Evolutionary conservation across 2,329 filamentous ascomycete genomes (phyloP), one percentile per base, ranked within the genome.

Genomic region (Alternaria alternata): DNA sequence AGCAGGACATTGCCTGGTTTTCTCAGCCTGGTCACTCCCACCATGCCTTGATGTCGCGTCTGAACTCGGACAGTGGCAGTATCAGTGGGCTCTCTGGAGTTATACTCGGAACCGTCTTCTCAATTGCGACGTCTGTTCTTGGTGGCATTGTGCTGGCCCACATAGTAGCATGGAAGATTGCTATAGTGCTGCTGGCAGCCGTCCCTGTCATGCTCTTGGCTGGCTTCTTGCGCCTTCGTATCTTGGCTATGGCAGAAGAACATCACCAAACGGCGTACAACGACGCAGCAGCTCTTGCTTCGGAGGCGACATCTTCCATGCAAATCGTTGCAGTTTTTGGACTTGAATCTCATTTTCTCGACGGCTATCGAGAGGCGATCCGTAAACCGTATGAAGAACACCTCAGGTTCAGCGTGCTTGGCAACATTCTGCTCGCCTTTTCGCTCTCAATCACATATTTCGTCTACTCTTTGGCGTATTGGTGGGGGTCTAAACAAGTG

Each of bases 251-350:
- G 38, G 88, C 89, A 48, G 87, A 91, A 62, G 83, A 86, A 56
- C 84, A 85, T 14, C 88, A 91, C 65, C 85, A 88, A 41, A 85
- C 84, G 24, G 88, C 89, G 3, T 92, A 89, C 66, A 83, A 86
- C 7, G 83, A 84, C 43, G 88, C 89, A 2, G 86, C 89, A 16
- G 83, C 85, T 5, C 84, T 91, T 52, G 88, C 88, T 1, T 87
- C 88, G 6, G 89, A 92, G 66, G 88, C 89, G 1, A 87, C 89
- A 51, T 84, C 86, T 53, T 86, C 85, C 1, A 88, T 90, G 75
- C 87, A 88, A 66, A 91, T 89, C 28, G 84, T 83, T 14, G 78
- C 80, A 3, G 75, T 80, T 1, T 77, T 82, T 11, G 79, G 80
- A 7, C 70, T 81, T 7, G 81, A 83, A 60, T 65, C 73, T 7